These are phyloP conservation scores for Xylariaceae sp. DNA, from an alignment of 2,329 filamentous ascomycete species.

Conservation along the genomic window DNA sequence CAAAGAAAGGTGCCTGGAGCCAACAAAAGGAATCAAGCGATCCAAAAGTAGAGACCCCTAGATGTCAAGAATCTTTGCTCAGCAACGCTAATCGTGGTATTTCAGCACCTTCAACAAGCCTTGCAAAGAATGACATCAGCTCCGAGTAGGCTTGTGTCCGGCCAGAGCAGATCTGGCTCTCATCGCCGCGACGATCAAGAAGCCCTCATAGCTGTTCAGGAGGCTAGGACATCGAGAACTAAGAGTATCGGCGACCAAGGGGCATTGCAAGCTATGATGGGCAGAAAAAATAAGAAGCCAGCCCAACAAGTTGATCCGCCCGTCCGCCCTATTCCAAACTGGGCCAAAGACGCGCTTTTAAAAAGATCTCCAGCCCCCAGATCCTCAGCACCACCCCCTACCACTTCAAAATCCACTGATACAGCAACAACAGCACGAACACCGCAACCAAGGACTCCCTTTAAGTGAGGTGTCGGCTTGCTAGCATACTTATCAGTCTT, in stretches of 20 bases:
- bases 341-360: slow-evolving; percentile 26
- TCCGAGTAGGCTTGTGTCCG: slow-evolving; percentile 4
- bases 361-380: slow-evolving; percentile 19
- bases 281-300: slow-evolving; percentile 20
- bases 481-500: no score
- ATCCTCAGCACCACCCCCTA: slow-evolving; percentile 6
- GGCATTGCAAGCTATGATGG: slow-evolving; percentile 17
- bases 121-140: slow-evolving; percentile 16
- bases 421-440: slow-evolving; percentile 1
- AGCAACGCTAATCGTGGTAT: slow-evolving; percentile 16
- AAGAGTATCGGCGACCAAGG: slow-evolving; percentile 27
- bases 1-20: slow-evolving; percentile 4
- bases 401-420: slow-evolving; percentile 4
- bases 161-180: slow-evolving; percentile 1
- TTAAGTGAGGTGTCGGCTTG: slow-evolving; percentile 15
- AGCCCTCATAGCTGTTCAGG: background rate
- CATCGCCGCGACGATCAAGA: slow-evolving; percentile 19
- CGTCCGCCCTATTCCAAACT: slow-evolving; percentile 21
- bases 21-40: slow-evolving; percentile 7
- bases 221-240: slow-evolving; percentile 16
- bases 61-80: slow-evolving; percentile 3
- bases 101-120: slow-evolving; percentile 22
- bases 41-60: slow-evolving; percentile 24
- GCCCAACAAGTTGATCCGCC: slow-evolving; percentile 5
- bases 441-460: slow-evolving; percentile 20